A percentile compares a stretch with the other conserved stretches of the same genome.
Evolutionary conservation across 345 rosid species (phyloP).

Genomic region (Rhizophora mangle): DNA sequence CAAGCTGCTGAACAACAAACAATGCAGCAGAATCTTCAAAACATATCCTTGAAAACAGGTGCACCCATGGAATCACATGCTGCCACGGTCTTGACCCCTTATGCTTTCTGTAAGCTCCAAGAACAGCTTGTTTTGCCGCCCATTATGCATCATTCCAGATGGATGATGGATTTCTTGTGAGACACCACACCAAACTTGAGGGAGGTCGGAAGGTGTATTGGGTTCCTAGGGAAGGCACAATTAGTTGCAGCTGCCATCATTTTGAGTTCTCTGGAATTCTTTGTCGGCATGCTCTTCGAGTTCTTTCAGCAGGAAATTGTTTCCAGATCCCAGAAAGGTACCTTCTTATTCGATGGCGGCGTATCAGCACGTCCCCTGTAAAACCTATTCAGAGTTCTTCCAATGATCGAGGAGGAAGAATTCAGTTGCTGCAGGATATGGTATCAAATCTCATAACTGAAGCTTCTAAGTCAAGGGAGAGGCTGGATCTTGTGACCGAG

Average conservation of each 20-base stretch:
- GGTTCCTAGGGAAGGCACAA: slow-evolving; percentile 79
- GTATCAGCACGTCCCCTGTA: slow-evolving; percentile 46
- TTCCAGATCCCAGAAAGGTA: slow-evolving; percentile 89
- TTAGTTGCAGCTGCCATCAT: slow-evolving; percentile 91
- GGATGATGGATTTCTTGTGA: slow-evolving; percentile 78
- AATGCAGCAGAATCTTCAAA: slow-evolving; percentile 95
- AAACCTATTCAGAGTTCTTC: slow-evolving; percentile 46
- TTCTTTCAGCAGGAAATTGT: slow-evolving; percentile 88
- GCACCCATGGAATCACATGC: slow-evolving; percentile 98
- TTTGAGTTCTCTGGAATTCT: slow-evolving; percentile 97
- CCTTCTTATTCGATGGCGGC: slow-evolving; percentile 82
- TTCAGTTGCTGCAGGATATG: slow-evolving; percentile 73
- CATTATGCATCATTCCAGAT: slow-evolving; percentile 90
- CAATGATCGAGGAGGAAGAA: slow-evolving; percentile 53
- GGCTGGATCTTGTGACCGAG: slow-evolving; percentile 75
- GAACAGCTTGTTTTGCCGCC: slow-evolving; percentile 93
- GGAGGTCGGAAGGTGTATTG: slow-evolving; percentile 94
- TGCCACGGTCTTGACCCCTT: slow-evolving; percentile 79
- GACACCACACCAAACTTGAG: slow-evolving; percentile 90
- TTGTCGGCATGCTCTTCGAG: slow-evolving; percentile 88
- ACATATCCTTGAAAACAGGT: slow-evolving; percentile 78
- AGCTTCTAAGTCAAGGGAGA: slow-evolving; percentile 77
- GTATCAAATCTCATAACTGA: slow-evolving; percentile 66
- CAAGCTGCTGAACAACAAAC: slow-evolving; percentile 95
- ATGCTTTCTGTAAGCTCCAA: slow-evolving; percentile 95